Base-by-base conservation (phyloP, 352 stramenopile genomes). In the Pseudoperonospora humuli region DNA sequence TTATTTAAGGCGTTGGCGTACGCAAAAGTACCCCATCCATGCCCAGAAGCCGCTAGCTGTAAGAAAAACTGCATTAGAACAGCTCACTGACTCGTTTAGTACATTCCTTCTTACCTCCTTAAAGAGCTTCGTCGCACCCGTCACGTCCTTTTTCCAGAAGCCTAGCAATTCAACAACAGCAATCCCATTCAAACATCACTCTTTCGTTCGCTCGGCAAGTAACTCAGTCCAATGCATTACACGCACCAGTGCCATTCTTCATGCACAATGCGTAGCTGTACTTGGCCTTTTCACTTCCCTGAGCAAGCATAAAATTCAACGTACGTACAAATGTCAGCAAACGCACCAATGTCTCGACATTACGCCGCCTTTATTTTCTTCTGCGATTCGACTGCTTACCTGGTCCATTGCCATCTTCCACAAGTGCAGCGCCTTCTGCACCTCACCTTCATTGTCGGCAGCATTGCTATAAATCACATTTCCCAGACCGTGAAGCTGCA, bases 391-490 rank as follows among this genome's bases (percentile, higher is more conserved):
- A 19, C 7, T 23, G 9, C 35, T 5, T 17, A 82, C 73, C 51
- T 84, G 85, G 18, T 90, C 74, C 65, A 90, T 89, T 23, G 78
- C 81, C 11, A 83, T 84, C 25, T 71, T 78, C 81, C 81, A 93
- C 5, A 90, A 54, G 21, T 80, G 71, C 27, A 86, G 54, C 36
- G 80, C 72, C 50, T 89, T 91, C 32, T 86, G 61, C 19, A 83
- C 57, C 45, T 89, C 76, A 33, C 62, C 51, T 1, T 64, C 41
- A 20, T 82, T 83, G 24, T 70, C 67, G 5, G 63, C 59, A 1
- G 74, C 61, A 37, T 93, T 93, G 49, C 72, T 74, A 66, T 86
- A 93, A 41, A 93, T 86, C 65, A 89, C 80, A 52, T 89, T 87
- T 39, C 70, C 81, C 11, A 93, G 50, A 2, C 74, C 71, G 29